Base-by-base conservation (phyloP, 176 grass and related monocot genomes). In the Aegilops longissima region DNA sequence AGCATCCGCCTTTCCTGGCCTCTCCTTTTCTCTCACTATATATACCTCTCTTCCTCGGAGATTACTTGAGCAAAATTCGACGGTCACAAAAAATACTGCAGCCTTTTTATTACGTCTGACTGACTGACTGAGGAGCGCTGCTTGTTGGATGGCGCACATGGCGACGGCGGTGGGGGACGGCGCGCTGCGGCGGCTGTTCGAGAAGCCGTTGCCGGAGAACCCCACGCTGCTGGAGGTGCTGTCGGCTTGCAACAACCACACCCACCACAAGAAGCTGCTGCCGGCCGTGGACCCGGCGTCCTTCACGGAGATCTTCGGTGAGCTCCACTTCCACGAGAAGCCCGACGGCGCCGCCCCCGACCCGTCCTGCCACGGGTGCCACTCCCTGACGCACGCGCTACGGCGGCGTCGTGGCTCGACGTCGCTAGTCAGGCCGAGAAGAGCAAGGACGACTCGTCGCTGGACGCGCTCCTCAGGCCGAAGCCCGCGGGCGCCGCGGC, bases 221-320 rank as follows among this genome's bases (percentile, higher is more conserved):
- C 92, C 89, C 49, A 99, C 92, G 35, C 92, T 99, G 69, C 88
- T 99, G 84, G 97, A 97, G 54, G 93, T 94, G 29, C 87, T 99
- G 42, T 88, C 92, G 31, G 85, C 92, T 21, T 93, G 94, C 74
- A 54, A 1, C 80, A 87, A 86, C 83, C 94, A 91, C 45, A 69
- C 73, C 61, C 76, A 87, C 52, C 84, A 73, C 64, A 94, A 68
- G 38, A 97, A 89, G 59, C 92, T 5, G 8, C 16, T 77, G 45
- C 47, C 74, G 47, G 8, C 84, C 49, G 64, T 93, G 34, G 97
- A 99, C 35, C 64, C 85, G 47, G 5, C 89, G 5, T 89, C 92
- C 78, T 86, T 99, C 87, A 97, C 97, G 2, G 97, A 99, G 92
- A 90, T 99, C 80, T 94, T 99, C 85, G 97, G 97, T 24, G 95